Conservation (phyloP, 148 eudicot genomes). For the Diospyros kaki region DNA sequence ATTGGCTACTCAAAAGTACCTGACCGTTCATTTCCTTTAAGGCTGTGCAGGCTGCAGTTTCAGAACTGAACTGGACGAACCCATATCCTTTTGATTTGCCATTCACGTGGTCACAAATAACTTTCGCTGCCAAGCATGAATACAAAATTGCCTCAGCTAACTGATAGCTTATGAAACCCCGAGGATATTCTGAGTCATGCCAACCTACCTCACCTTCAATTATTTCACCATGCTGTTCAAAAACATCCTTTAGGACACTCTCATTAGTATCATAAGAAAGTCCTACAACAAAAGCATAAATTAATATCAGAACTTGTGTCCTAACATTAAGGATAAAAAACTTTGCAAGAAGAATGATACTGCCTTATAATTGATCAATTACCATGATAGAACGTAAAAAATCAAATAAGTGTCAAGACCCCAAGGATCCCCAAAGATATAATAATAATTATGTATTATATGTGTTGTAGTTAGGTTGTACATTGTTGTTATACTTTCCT, state of each 20-base stretch:
- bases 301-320: too few relatives aligned
- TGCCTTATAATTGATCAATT: too few relatives aligned
- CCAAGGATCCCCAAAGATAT: too few relatives aligned
- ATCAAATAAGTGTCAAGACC: too few relatives aligned
- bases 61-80: slow-evolving; percentile 56
- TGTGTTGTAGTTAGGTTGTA: too few relatives aligned
- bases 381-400: too few relatives aligned
- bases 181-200: not conserved
- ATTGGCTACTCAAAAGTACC: slow-evolving; percentile 24
- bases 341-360: too few relatives aligned
- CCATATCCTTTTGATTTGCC: slow-evolving; percentile 74
- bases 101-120: slow-evolving; percentile 62
- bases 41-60: slow-evolving; percentile 53
- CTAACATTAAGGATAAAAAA: too few relatives aligned
- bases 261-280: slow-evolving; percentile 76
- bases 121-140: slow-evolving; percentile 36
- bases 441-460: too few relatives aligned
- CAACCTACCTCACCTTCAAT: slow-evolving; percentile 42
- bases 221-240: slow-evolving; percentile 54
- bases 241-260: slow-evolving; percentile 49
- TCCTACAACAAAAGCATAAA: slow-evolving; percentile 30
- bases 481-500: too few relatives aligned
- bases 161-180: not conserved
- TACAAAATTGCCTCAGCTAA: not conserved
- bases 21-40: slow-evolving; percentile 54